These are phyloP conservation scores for Sporothrix curviconia DNA, from an alignment of 2,329 filamentous ascomycete species.

Conservation along the genomic window DNA sequence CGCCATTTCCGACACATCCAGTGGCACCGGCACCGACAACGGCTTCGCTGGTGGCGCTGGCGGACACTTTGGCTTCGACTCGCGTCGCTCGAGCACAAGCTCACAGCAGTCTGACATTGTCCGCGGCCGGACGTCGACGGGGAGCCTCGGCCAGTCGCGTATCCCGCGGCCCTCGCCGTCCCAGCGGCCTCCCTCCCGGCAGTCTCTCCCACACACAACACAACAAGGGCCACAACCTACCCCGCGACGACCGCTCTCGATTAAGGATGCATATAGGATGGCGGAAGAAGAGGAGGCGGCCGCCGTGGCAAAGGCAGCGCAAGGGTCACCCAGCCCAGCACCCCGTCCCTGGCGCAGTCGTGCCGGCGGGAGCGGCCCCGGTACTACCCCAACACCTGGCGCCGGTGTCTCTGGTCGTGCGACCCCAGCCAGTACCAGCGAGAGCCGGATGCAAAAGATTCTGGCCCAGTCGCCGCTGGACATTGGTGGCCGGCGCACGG, in stretches of 20 bases:
- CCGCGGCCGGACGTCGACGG: slow-evolving; percentile 11
- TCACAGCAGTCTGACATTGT: slow-evolving; percentile 20
- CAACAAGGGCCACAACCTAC: background rate
- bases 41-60: background rate
- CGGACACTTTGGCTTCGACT: background rate
- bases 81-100: slow-evolving; percentile 22
- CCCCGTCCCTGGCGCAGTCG: slow-evolving; percentile 38
- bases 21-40: background rate
- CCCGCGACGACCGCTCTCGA: slow-evolving; percentile 30
- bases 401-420: background rate
- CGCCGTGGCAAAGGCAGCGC: slow-evolving; percentile 13
- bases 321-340: slow-evolving; percentile 45
- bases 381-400: slow-evolving; percentile 17
- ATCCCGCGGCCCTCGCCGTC: slow-evolving; percentile 27
- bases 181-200: slow-evolving; percentile 7
- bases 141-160: slow-evolving; percentile 19
- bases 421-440: slow-evolving; percentile 9
- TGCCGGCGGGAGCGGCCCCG: slow-evolving; percentile 21
- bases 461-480: slow-evolving; percentile 22
- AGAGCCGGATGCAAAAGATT: slow-evolving; percentile 21
- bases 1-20: slow-evolving; percentile 14
- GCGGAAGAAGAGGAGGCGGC: slow-evolving; percentile 30
- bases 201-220: slow-evolving; percentile 5
- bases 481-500: slow-evolving; percentile 19
- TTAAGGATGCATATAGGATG: slow-evolving; percentile 38